These are phyloP conservation scores for Aspergillus cejpii DNA, from an alignment of 2,329 filamentous ascomycete species.

Conservation along the genomic window DNA sequence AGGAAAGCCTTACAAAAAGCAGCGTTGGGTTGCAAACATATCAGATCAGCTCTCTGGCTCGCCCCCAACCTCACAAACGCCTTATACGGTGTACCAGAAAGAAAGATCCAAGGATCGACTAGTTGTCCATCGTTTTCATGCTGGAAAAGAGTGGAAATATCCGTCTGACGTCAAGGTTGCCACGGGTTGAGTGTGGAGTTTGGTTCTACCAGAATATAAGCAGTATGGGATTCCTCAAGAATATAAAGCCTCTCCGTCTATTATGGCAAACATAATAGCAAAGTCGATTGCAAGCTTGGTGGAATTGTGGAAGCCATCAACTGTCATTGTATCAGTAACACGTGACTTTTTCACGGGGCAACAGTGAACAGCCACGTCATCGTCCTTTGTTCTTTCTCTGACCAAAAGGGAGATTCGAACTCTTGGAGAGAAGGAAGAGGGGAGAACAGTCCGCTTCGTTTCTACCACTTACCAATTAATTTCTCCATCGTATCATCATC, in stretches of 20 bases:
- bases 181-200: not conserved
- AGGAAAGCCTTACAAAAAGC: too few relatives aligned
- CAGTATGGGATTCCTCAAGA: not conserved
- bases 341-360: not conserved
- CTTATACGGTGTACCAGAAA: not conserved
- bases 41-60: too few relatives aligned
- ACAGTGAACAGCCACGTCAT: constrained; percentile 3
- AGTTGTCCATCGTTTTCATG: not conserved
- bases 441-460: not conserved
- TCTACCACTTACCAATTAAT: not conserved
- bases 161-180: constrained; percentile 7
- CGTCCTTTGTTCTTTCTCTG: not conserved
- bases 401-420: not conserved
- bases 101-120: not conserved
- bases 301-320: not conserved
- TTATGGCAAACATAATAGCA: not conserved
- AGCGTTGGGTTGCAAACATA: too few relatives aligned
- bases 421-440: not conserved
- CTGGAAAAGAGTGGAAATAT: constrained; percentile 1
- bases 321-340: not conserved
- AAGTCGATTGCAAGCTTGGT: not conserved
- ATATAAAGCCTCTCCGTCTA: not conserved
- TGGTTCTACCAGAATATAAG: not conserved
- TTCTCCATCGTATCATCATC: not conserved
- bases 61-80: too few relatives aligned